Evolutionary conservation across 768 basidiomycete species (phyloP).

Genomic region (Termitomyces sp.): DNA sequence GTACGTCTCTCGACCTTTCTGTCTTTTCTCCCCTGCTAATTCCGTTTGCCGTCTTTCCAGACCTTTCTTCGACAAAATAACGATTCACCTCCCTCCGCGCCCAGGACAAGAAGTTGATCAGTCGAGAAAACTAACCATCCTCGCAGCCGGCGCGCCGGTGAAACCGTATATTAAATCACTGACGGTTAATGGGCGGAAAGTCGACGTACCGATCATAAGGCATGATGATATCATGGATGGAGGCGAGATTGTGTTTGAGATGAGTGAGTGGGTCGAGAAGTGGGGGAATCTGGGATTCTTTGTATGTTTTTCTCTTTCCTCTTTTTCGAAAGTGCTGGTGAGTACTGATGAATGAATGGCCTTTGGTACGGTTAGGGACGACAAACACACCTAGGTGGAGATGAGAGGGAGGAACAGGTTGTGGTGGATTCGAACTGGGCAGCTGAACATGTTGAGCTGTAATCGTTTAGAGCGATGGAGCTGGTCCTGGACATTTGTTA

Average conservation of each 20-base stretch:
- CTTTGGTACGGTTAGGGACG: neutral
- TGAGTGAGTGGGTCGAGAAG: slow-evolving; percentile 16
- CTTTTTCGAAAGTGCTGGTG: neutral
- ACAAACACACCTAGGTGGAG: neutral
- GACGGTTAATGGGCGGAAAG: slow-evolving; percentile 45
- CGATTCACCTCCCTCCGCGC: slow-evolving; percentile 47
- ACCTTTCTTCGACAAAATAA: slow-evolving; percentile 50
- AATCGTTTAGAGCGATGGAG: neutral
- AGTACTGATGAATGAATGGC: neutral
- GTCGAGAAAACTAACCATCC: slow-evolving; percentile 42
- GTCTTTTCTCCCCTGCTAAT: neutral
- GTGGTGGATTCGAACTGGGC: neutral
- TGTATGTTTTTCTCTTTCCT: neutral
- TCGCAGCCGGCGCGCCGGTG: slow-evolving; percentile 50
- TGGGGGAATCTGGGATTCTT: slow-evolving; percentile 14
- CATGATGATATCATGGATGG: slow-evolving; percentile 43
- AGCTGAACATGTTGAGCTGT: neutral
- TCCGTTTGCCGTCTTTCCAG: slow-evolving; percentile 17
- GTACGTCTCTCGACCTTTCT: slow-evolving; percentile 32
- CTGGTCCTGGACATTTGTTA: neutral
- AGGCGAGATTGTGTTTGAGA: slow-evolving; percentile 18
- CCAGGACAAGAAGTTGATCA: slow-evolving; percentile 3
- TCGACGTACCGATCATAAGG: slow-evolving; percentile 44
- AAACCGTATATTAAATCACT: slow-evolving; percentile 61
- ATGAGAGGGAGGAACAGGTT: neutral